Evolutionary conservation across 768 basidiomycete species (phyloP).

Genomic region (Pleurotus sapidus): DNA sequence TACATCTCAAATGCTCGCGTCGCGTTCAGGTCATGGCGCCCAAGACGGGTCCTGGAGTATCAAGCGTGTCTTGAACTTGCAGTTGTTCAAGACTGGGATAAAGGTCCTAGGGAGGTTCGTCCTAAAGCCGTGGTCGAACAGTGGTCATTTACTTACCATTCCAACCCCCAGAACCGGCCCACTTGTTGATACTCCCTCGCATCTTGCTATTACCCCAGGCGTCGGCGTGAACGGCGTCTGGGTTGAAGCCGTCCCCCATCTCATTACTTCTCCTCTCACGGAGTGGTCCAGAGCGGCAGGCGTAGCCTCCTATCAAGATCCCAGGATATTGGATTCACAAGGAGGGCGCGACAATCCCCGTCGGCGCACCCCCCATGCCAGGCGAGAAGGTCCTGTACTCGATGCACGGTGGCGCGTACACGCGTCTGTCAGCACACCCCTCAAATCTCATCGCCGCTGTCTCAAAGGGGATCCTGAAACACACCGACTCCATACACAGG

Average conservation of each 20-base stretch:
- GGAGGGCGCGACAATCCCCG: conserved; percentile 27
- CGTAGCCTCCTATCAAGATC: conserved; percentile 38
- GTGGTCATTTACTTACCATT: not conserved
- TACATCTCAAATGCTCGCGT: not conserved
- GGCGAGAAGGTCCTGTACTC: conserved; percentile 59
- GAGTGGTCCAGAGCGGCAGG: conserved; percentile 35
- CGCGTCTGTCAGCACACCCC: conserved; percentile 56
- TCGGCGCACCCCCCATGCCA: conserved; percentile 35
- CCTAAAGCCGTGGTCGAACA: not conserved
- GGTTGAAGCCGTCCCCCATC: conserved; percentile 39
- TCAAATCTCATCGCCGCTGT: conserved; percentile 42
- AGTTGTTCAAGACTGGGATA: conserved; percentile 28
- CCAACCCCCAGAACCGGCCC: not conserved
- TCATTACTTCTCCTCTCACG: conserved; percentile 41
- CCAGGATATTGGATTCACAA: conserved; percentile 60
- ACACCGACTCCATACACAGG: conserved; percentile 41
- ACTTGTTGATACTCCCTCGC: conserved; percentile 23
- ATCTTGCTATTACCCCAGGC: conserved; percentile 38
- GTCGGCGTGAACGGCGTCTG: conserved; percentile 45
- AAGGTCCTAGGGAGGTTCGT: conserved; percentile 24
- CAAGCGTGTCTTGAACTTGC: conserved; percentile 33
- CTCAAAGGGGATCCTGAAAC: conserved; percentile 42
- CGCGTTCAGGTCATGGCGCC: conserved; percentile 35
- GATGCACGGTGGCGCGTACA: conserved; percentile 66
- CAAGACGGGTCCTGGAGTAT: conserved; percentile 44